These are phyloP conservation scores for Pseudohalonectria lignicola DNA, from an alignment of 2,329 filamentous ascomycete genomes.

Conservation along the genomic window DNA sequence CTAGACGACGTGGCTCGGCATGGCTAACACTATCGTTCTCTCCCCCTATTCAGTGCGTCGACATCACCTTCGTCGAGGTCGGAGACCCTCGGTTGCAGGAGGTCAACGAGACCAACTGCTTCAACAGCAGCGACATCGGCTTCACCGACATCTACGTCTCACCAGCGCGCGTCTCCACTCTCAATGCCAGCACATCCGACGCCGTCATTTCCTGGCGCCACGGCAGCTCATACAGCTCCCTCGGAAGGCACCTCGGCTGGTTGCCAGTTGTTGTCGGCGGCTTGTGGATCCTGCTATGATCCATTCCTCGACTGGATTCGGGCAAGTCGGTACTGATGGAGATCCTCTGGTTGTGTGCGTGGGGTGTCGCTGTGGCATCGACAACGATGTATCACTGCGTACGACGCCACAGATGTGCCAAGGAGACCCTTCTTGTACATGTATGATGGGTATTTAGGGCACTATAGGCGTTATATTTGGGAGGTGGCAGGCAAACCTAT, in stretches of 20 bases:
- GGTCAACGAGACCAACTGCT: conserved; percentile 77
- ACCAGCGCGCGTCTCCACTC: conserved; percentile 17
- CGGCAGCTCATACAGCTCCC: conserved; percentile 7
- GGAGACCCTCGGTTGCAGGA: conserved; percentile 53
- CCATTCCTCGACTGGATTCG: no score
- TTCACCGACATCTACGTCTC: conserved; percentile 67
- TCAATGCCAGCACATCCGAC: conserved; percentile 20
- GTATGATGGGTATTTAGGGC: no score
- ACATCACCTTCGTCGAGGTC: conserved; percentile 82
- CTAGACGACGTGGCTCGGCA: no score
- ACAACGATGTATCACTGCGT: no score
- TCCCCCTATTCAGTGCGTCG: conserved; percentile 58
- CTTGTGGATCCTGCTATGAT: conserved; percentile 26
- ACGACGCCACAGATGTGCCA: no score
- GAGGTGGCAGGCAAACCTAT: no score
- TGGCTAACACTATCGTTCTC: conserved; percentile 3
- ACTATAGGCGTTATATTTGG: no score
- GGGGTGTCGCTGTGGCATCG: no score
- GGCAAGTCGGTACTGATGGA: no score
- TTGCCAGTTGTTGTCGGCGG: conserved; percentile 27
- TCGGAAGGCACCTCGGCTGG: conserved; percentile 24
- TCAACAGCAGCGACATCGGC: conserved; percentile 69
- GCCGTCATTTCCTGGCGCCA: conserved; percentile 12
- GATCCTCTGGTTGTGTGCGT: no score
- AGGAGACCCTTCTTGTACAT: no score